Conservation (phyloP, 2,329 filamentous ascomycete species). For the Neurospora crassa region DNA sequence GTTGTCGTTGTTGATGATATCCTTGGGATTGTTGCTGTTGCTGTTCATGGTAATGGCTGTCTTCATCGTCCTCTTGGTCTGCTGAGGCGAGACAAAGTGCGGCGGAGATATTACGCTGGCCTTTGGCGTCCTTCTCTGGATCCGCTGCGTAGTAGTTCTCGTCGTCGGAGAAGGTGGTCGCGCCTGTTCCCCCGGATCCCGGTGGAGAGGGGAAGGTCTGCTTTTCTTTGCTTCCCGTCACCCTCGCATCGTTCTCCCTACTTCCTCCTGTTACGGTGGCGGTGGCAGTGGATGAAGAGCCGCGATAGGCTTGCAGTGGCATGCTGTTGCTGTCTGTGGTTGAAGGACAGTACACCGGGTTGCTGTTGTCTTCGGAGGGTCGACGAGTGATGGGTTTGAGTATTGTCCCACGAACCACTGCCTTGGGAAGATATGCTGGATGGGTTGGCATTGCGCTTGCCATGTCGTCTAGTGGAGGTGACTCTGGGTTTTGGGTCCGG, state of each 20-base stretch:
- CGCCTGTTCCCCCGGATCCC: background rate
- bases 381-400: conserved; percentile 7
- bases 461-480: conserved; percentile 10
- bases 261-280: background rate
- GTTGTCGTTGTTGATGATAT: background rate
- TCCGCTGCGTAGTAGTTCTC: background rate
- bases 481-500: background rate
- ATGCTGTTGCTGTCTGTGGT: conserved; percentile 7
- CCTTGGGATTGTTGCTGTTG: background rate
- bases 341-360: conserved; percentile 3
- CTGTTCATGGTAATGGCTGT: background rate
- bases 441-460: conserved; percentile 34
- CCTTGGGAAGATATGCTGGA: conserved; percentile 36
- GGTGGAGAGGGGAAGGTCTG: background rate
- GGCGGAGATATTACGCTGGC: background rate
- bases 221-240: background rate
- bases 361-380: conserved; percentile 5
- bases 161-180: background rate
- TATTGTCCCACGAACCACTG: conserved; percentile 16
- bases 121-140: background rate
- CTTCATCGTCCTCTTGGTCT: background rate
- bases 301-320: conserved; percentile 12
- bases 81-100: background rate
- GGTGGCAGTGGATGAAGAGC: background rate
- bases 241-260: background rate